phyloP scores from a whole-genome alignment of 2,329 filamentous ascomycete species.

The Dactylonectria estremocensis region DNA sequence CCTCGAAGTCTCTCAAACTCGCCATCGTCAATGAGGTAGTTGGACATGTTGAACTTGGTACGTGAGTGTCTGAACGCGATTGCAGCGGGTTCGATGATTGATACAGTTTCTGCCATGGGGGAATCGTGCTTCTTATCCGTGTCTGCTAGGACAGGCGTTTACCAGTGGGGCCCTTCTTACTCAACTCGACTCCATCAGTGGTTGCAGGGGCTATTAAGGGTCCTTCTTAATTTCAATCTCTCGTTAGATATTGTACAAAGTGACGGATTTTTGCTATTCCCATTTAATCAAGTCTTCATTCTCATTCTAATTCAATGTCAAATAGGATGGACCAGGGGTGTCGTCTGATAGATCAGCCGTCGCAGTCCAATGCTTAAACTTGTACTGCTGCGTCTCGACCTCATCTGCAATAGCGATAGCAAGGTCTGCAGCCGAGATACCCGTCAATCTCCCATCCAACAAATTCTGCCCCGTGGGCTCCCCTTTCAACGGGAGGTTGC shows the following conservation, averaged over 20 bases:
- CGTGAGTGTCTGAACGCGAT: no score
- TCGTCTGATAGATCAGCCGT: constrained; percentile 9
- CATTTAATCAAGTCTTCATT: no score
- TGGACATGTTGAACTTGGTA: not conserved
- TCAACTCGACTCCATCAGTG: no score
- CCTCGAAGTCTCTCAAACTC: constrained; percentile 6
- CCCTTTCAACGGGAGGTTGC: not conserved
- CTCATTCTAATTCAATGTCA: not conserved
- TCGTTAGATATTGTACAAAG: no score
- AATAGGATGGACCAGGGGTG: constrained; percentile 4
- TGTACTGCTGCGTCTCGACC: not conserved
- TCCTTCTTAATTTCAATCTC: no score
- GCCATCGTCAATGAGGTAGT: not conserved
- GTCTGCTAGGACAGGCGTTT: no score
- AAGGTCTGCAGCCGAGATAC: not conserved
- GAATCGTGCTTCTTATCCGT: no score
- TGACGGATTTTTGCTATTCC: no score
- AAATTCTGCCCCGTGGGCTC: not conserved
- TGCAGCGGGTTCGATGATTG: no score
- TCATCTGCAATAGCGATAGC: not conserved
- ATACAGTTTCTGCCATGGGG: no score
- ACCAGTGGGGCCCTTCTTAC: no score
- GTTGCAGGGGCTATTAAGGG: no score
- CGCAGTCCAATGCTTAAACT: not conserved
- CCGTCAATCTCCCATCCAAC: not conserved